Evolutionary conservation across 306 rosid genomes (phyloP).

Genomic region (Fagus sylvatica): DNA sequence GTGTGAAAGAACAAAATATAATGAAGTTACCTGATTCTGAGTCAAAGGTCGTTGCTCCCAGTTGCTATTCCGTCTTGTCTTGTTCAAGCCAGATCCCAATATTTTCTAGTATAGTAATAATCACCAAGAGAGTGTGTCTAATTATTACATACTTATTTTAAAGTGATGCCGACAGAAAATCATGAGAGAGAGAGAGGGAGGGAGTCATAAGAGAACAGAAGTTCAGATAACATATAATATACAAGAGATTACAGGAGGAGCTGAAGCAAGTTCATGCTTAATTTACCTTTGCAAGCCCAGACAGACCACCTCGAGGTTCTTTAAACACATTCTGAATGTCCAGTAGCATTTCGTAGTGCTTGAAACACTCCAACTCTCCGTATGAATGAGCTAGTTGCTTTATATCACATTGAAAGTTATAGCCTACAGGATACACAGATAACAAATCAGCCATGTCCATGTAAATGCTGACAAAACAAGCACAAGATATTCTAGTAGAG

Average conservation of each 20-base stretch:
- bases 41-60: conserved; percentile 95
- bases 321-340: conserved; percentile 79
- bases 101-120: conserved; percentile 59
- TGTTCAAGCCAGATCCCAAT: conserved; percentile 85
- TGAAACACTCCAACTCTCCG: conserved; percentile 74
- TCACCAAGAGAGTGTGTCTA: conserved; percentile 26
- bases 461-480: background rate
- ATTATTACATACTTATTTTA: background rate
- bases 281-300: conserved; percentile 80
- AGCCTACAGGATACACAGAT: conserved; percentile 57
- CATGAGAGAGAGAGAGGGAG: background rate
- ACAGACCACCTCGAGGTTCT: conserved; percentile 81
- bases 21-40: conserved; percentile 63
- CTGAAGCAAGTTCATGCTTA: conserved; percentile 1
- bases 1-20: background rate
- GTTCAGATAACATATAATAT: background rate
- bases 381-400: conserved; percentile 85
- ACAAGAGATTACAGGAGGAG: conserved; percentile 13
- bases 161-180: conserved; percentile 9
- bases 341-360: conserved; percentile 72
- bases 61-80: conserved; percentile 88
- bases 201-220: conserved; percentile 3
- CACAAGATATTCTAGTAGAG: background rate
- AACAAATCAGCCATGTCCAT: conserved; percentile 30
- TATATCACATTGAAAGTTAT: conserved; percentile 84